Evolutionary conservation across 768 basidiomycete species (phyloP), one percentile per base, ranked within the genome.

Genomic region (Boletus rubescentipes): DNA sequence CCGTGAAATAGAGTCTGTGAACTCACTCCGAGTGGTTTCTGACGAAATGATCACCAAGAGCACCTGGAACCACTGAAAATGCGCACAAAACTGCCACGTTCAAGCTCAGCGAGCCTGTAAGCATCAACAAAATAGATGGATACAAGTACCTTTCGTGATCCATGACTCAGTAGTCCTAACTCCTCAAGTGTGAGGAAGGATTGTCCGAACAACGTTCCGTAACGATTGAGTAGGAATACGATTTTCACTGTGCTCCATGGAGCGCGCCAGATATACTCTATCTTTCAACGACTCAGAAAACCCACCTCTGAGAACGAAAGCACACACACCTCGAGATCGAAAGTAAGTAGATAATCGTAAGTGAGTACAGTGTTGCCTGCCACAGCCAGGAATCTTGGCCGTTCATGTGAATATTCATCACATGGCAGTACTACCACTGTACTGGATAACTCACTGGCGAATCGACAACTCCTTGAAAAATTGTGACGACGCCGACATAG

Each of bases 151-250:
- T 38, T 15, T 41, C 15, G n/a, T 9, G 62, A 63, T 10, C 46
- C 29, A 29, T 63, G 32, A 32, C 36, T 41, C 14, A 63, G 18
- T 3, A 54, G 2, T 14, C 63, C 63, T 1, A 58, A 36, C n/a
- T 65, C 63, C 21, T 62, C 51, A 5, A 64, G 37, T 10, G 2
- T 23, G 10, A 62, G 15, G 18, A 44, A 15, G 16, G 44, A 51
- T 37, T 59, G 63, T 15, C 49, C 53, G 11, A 49, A 34, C 4
- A 64, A 32, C 12, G 50, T 53, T 11, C 49, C 60, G 9, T 64
- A 65, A 26, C 63, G 60, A 40, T 56, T 65, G 51, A 62, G 21
- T 8, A 64, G 47, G 41, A 65, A 64, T 14, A 52, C 6, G 9
- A 20, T 32, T n/a, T 64, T 64, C 18, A 47, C 45, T 26, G 21